Base-by-base conservation (phyloP, 305 asterid genomes). In the Nicotiana rustica region DNA sequence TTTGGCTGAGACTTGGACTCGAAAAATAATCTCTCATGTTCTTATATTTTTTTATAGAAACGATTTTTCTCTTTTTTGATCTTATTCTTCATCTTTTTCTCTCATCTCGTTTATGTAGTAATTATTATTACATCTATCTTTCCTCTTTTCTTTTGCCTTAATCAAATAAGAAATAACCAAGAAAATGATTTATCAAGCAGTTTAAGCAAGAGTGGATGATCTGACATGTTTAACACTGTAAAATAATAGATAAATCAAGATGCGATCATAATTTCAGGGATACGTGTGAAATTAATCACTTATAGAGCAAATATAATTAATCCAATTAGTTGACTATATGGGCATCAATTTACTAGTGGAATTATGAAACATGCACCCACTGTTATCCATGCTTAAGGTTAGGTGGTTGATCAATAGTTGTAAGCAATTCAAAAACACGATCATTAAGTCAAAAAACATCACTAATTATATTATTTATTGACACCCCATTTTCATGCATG, bases 391-490 rank as follows among this genome's bases (percentile, higher is more conserved):
- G 21, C 6, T 19, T 21, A 44, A 21, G 19, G 13, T 71, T 73
- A 55, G 17, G 17, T 59, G 35, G 61, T 73, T 59, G 79, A 21
- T 49, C 41, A 73, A 71, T 73, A 25, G 79, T 73, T 49, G 79
- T 49, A 73, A 49, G 21, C 79, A 21, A 49, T 38, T 49, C 4
- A 73, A 73, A 21, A 25, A 14, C 64, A 47, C 9, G 79, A 73
- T 49, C 41, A 6, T 12, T 47, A 49, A 73, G 79, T 73, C 64
- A 25, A 75, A 70, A 10, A 49, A 14, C 44, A 55, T 14, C 79
- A 49, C 64, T 49, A 49, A 49, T 75, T 49, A 75, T 3, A 55
- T 75, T 60, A 18, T 8, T 18, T 59, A 60, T 18, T 60, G 19
- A 1, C 12, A 17, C 21, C 19, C 18, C 6, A 44, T 18, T 44